Evolutionary conservation across 805 yeast genomes (phyloP), one percentile per base, ranked within the genome.

Genomic region (Citeromyces nyonsensis): DNA sequence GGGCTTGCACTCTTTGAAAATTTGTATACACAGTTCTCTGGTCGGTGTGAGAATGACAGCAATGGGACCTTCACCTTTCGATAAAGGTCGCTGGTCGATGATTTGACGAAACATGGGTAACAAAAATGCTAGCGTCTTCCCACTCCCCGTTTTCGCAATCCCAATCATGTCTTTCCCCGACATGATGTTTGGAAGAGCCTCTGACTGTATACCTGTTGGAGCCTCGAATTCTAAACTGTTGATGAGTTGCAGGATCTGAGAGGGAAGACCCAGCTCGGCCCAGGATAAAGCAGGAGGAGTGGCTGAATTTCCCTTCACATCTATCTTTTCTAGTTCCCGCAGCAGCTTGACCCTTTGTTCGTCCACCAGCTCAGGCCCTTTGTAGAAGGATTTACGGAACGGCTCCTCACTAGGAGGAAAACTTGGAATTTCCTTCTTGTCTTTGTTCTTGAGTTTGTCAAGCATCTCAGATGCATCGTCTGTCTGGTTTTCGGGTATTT

Each of bases 91-190:
- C 44, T 84, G 94, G 29, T 82, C 86, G 36, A 71, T 66, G 7
- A 91, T 71, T 39, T 88, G 97, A 33, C 95, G 63, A 33, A 88
- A 59, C 55, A 91, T 52, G 0, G 98, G 96, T 5, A 91, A 48
- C 6, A 85, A 57, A 53, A 82, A 91, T 1, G 95, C 80, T 42
- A 88, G 63, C 0, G 98, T 91, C 48, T 91, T 91, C 3, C 98
- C 98, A 1, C 95, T 82, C 0, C 98, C 98, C 0, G 98, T 91
- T 40, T 85, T 84, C 0, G 98, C 97, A 13, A 91, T 78, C 5
- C 95, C 96, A 30, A 91, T 78, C 6, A 88, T 70, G 54, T 91
- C 97, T 31, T 79, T 54, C 1, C 97, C 97, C 2, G 76, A 61
- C 93, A 88, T 81, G 13, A 85, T 72, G 1, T 85, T 79, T 0